These are phyloP conservation scores for Fusarium sororula DNA, from an alignment of 2,329 filamentous ascomycete genomes.

Conservation along the genomic window DNA sequence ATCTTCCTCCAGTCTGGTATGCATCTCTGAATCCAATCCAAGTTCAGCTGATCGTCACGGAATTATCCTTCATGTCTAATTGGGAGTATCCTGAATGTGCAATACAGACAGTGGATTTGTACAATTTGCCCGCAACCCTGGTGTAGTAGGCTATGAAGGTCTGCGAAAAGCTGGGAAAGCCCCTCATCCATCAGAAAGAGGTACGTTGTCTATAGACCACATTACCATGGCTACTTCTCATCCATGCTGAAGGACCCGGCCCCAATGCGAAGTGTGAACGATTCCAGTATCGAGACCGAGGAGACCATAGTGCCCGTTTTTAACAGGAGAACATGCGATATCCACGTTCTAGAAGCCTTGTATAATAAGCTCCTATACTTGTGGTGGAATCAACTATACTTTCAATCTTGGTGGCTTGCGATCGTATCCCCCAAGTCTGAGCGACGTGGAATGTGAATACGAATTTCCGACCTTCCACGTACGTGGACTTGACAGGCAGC, in stretches of 20 bases:
- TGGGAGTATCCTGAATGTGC: not conserved
- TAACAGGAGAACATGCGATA: not conserved
- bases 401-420: not conserved
- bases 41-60: too few relatives aligned
- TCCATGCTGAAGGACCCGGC: constrained; percentile 80
- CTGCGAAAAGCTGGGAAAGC: not conserved
- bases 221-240: constrained; percentile 61
- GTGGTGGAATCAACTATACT: not conserved
- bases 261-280: constrained; percentile 80
- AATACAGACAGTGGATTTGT: not conserved
- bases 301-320: constrained; percentile 47
- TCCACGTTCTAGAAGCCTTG: not conserved
- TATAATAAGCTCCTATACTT: not conserved
- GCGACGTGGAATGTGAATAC: not conserved
- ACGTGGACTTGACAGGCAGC: not conserved
- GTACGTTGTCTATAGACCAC: constrained; percentile 56
- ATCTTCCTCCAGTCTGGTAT: not conserved
- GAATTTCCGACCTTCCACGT: not conserved
- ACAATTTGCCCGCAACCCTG: not conserved
- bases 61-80: not conserved
- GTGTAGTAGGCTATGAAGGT: not conserved
- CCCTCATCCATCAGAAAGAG: not conserved
- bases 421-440: not conserved
- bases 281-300: constrained; percentile 82
- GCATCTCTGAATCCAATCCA: too few relatives aligned